Percentiles rank a stretch among this genome's conserved stretches.
Conservation (phyloP, 1,139 yeast species). For the Suhomyces choctaworum region DNA sequence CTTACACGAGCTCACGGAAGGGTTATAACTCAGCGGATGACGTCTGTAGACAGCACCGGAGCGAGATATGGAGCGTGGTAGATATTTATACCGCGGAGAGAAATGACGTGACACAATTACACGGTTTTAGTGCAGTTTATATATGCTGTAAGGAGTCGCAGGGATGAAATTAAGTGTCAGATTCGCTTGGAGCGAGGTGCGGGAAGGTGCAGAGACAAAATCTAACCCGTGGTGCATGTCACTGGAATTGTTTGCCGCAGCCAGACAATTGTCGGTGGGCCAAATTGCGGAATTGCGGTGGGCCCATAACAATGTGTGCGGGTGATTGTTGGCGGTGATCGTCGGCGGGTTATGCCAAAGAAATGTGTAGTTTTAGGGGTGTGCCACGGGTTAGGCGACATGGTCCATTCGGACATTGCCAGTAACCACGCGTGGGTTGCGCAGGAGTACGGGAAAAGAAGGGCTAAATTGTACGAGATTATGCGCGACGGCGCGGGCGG, state of each 20-base stretch:
- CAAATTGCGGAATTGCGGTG: too few relatives aligned
- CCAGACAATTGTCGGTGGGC: too few relatives aligned
- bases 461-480: background rate
- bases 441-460: background rate
- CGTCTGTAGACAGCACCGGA: too few relatives aligned
- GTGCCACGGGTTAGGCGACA: too few relatives aligned
- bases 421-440: background rate
- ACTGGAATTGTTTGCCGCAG: background rate
- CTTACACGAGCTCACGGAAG: too few relatives aligned
- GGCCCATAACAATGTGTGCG: too few relatives aligned
- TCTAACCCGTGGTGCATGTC: background rate
- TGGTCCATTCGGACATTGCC: too few relatives aligned
- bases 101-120: background rate
- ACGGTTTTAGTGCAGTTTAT: background rate
- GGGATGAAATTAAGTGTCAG: conserved; percentile 9
- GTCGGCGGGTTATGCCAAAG: too few relatives aligned
- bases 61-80: background rate
- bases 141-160: conserved; percentile 7
- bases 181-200: background rate
- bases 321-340: too few relatives aligned
- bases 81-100: background rate
- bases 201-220: background rate
- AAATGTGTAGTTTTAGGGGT: too few relatives aligned
- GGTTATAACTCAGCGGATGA: too few relatives aligned
- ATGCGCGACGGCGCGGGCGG: background rate